These are phyloP conservation scores for Leishmania turanica DNA, from an alignment of 208 protist species.

Conservation along the genomic window DNA sequence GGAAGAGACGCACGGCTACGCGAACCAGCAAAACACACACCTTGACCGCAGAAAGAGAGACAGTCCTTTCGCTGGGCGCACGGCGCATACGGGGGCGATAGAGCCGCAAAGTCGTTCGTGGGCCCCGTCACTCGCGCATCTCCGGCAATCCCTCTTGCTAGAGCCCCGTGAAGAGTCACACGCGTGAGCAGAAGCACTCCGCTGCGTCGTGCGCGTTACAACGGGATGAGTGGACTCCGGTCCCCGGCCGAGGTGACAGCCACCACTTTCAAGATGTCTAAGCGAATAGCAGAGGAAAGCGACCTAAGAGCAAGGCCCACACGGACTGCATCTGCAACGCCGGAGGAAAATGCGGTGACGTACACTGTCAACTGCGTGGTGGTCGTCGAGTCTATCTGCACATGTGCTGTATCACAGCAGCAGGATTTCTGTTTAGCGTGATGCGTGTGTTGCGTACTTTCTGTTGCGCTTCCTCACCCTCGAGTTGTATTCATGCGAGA, in stretches of 20 bases:
- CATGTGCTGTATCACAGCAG: neutral
- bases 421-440: neutral
- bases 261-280: neutral
- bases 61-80: neutral
- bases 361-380: constrained; percentile 15
- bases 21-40: neutral
- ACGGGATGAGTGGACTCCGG: neutral
- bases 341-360: constrained; percentile 36
- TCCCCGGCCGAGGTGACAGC: neutral
- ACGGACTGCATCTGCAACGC: constrained; percentile 41
- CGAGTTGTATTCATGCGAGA: neutral
- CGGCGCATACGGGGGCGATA: constrained; percentile 4
- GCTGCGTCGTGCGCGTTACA: neutral
- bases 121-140: too few relatives aligned
- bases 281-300: neutral
- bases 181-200: neutral
- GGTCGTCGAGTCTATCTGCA: neutral
- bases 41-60: neutral
- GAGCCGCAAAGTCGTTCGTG: neutral
- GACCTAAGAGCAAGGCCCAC: constrained; percentile 12
- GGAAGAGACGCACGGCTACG: neutral
- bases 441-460: neutral
- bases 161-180: neutral
- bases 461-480: neutral
- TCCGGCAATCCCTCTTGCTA: neutral